Conservation (phyloP, 306 rosid species). For the Gastrolobium bilobum region DNA sequence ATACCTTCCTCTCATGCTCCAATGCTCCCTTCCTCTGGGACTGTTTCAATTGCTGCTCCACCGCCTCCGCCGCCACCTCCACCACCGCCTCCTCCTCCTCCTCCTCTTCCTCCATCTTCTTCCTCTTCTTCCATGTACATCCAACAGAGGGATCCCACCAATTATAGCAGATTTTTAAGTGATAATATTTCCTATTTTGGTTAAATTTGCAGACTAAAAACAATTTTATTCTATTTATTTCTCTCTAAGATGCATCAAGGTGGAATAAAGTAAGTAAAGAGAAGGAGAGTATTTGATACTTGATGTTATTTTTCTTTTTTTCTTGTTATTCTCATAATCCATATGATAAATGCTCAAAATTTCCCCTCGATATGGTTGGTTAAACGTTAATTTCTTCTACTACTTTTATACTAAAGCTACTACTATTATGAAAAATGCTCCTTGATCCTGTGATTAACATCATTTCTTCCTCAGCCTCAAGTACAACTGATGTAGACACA, state of each 20-base stretch:
- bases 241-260: constrained; percentile 42
- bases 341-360: constrained; percentile 30
- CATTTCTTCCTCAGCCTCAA: constrained; percentile 8
- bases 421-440: constrained; percentile 29
- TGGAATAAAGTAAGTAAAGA: constrained; percentile 46
- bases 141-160: constrained; percentile 56
- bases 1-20: constrained; percentile 53
- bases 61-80: constrained; percentile 62
- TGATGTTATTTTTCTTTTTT: background rate
- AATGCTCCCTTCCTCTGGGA: constrained; percentile 64
- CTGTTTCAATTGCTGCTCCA: constrained; percentile 62
- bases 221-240: constrained; percentile 48
- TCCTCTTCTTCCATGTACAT: constrained; percentile 67
- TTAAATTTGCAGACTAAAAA: constrained; percentile 44
- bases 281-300: constrained; percentile 45
- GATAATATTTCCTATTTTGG: constrained; percentile 63
- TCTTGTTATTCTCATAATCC: constrained; percentile 17
- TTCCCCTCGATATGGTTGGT: constrained; percentile 18
- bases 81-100: constrained; percentile 42
- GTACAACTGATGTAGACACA: constrained; percentile 24
- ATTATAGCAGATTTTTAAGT: constrained; percentile 55
- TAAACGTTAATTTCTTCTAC: constrained; percentile 24
- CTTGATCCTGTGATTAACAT: constrained; percentile 23
- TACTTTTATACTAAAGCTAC: constrained; percentile 5
- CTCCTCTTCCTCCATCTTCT: constrained; percentile 56